Evolutionary conservation across 2,329 filamentous ascomycete genomes (phyloP).

Genomic region (Podosphaera xanthii): DNA sequence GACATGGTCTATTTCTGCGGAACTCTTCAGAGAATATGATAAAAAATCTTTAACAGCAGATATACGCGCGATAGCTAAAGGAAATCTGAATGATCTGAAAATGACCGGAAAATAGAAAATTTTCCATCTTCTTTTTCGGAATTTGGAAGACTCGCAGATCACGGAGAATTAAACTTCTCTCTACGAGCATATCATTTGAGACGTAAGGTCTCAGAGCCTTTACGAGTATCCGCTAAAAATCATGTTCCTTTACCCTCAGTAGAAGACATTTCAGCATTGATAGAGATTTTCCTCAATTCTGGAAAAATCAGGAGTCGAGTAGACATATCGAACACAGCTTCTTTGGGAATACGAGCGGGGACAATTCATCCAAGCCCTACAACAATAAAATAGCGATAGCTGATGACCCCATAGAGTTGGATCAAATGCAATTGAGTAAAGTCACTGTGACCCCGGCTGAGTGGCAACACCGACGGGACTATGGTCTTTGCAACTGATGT

Average conservation of each 20-base stretch:
- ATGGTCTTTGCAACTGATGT: neutral
- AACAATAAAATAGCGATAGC: no score
- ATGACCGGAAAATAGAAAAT: neutral
- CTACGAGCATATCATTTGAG: neutral
- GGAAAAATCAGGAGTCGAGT: neutral
- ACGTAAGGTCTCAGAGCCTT: neutral
- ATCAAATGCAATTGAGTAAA: neutral
- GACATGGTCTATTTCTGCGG: no score
- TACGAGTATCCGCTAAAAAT: neutral
- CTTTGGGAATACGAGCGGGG: no score
- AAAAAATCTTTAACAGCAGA: no score
- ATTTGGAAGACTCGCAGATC: no score
- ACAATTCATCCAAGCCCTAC: no score
- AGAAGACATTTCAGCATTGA: neutral
- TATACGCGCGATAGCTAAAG: neutral
- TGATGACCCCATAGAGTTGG: neutral
- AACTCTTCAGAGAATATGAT: no score
- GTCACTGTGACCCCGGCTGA: neutral
- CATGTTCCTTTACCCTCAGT: neutral
- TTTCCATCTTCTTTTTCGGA: neutral
- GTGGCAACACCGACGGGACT: neutral
- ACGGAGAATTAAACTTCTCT: no score
- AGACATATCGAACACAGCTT: no score
- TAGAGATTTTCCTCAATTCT: neutral
- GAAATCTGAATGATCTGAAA: neutral